A percentile compares a stretch with the other conserved stretches of the same genome.
Conservation (phyloP, 129 eudicot species). For the Heracleum sosnowskyi region DNA sequence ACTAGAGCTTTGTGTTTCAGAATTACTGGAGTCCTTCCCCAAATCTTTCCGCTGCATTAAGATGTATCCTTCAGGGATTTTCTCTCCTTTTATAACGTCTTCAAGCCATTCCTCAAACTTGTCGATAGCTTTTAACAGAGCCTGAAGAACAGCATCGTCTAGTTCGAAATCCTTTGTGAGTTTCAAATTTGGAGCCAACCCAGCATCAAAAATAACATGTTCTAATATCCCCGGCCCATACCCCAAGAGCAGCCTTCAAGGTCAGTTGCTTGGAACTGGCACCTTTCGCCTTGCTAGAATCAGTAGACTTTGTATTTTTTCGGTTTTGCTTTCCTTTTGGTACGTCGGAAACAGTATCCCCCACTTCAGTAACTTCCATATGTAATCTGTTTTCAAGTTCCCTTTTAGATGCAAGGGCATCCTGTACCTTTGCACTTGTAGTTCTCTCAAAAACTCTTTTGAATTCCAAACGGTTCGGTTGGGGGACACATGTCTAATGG, state of each 20-base stretch:
- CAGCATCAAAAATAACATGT: conserved; percentile 83
- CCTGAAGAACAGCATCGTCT: too few species aligned
- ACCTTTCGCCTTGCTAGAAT: conserved; percentile 27
- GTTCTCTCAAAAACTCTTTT: conserved; percentile 74
- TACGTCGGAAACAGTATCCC: conserved; percentile 26
- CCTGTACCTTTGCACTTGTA: conserved; percentile 48
- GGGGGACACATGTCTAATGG: conserved; percentile 62
- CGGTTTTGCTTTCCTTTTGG: conserved; percentile 35
- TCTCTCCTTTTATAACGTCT: too few species aligned
- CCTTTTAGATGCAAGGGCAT: conserved; percentile 36
- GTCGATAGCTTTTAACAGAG: too few species aligned
- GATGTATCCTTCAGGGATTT: too few species aligned
- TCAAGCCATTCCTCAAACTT: too few species aligned
- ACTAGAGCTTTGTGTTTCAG: conserved; percentile 32
- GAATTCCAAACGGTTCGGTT: too few species aligned
- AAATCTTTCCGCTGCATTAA: too few species aligned
- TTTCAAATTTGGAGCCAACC: conserved; percentile 62
- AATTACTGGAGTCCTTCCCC: too few species aligned
- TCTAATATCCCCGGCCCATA: conserved; percentile 86
- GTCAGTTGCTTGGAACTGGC: conserved; percentile 62
- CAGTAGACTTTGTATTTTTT: conserved; percentile 45
- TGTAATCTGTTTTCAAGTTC: conserved; percentile 30
- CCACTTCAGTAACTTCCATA: conserved; percentile 36
- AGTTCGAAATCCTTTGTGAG: conserved; percentile 48
- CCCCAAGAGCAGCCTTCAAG: too few species aligned